Evolutionary conservation across 345 rosid genomes (phyloP), one percentile per base, ranked within the genome.

Genomic region (Pseudoturritis turrita): DNA sequence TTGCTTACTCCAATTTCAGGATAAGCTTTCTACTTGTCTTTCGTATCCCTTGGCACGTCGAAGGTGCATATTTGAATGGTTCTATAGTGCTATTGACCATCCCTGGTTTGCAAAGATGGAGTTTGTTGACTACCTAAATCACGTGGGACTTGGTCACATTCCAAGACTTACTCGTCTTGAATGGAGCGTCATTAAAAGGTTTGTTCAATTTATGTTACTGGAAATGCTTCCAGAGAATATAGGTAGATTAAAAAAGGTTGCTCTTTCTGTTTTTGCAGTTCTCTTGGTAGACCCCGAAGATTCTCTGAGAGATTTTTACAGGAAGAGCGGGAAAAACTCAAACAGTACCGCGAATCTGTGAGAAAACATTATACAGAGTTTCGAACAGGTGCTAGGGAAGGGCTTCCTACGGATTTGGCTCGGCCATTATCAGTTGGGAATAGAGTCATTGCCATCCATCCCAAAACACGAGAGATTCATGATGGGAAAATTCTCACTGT

Each of bases 121-220:
- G 85, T 96, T 96, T 80, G 87, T 85, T 29, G 97, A 90, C 74
- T 96, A 96, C 79, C 77, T 96, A 72, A 82, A 87, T 82, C 99
- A 96, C 70, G 98, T 90, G 40, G 94, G 99, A 62, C 88, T 96
- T 72, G 97, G 95, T 59, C 96, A 92, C 80, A 84, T 92, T 76
- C 96, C 98, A 40, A 83, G 96, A 73, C 88, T 96, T 80, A 88
- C 98, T 62, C 96, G 89, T 68, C 86, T 96, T 66, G 99, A 92
- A 81, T 96, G 98, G 99, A 94, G 96, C 73, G 99, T 96, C 75
- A 86, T 96, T 80, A 84, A 97, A 83, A 88, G 97, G 99, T 90
- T 71, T 19, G 40, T 43, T 67, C 54, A 73, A 55, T 23, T 62
- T 55, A 37, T 46, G 64, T 55, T 21, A 29, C 7, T 52, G 25